phyloP scores from a whole-genome alignment of 345 rosid species.

The Lenwebbia sp. region DNA sequence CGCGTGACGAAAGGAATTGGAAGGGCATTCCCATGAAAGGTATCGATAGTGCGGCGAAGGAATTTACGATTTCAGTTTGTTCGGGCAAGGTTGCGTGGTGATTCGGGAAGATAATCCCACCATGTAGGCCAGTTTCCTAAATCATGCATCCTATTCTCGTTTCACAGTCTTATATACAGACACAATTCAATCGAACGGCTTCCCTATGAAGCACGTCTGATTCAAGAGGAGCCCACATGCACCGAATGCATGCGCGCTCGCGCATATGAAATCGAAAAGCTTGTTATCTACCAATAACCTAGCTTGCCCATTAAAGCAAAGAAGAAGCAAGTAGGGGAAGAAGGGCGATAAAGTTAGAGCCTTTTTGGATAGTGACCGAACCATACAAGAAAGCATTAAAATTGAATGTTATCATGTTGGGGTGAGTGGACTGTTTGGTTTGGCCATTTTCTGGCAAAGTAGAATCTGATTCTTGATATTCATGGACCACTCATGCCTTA shows the following conservation, averaged over 20 bases:
- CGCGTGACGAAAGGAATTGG: not conserved
- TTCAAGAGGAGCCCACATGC: not conserved
- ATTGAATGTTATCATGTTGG: not conserved
- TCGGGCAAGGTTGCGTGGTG: not conserved
- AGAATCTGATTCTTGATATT: no score
- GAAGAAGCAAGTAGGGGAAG: not conserved
- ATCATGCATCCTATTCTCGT: no score
- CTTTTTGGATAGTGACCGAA: not conserved
- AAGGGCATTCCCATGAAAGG: not conserved
- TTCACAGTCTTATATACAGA: no score
- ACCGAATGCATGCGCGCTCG: not conserved
- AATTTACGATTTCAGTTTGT: not conserved
- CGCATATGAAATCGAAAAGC: not conserved
- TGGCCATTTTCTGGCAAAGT: no score
- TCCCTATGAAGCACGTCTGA: not conserved
- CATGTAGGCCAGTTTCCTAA: not conserved
- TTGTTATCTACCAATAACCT: not conserved
- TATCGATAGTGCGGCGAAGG: not conserved
- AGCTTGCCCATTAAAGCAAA: not conserved
- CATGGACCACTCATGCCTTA: no score
- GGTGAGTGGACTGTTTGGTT: no score
- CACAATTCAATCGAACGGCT: no score
- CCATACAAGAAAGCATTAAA: not conserved
- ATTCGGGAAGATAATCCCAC: not conserved
- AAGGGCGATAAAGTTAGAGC: not conserved